These are phyloP conservation scores for Amorphotheca resinae DNA, from an alignment of 495 filamentous ascomycete genomes.

Conservation along the genomic window DNA sequence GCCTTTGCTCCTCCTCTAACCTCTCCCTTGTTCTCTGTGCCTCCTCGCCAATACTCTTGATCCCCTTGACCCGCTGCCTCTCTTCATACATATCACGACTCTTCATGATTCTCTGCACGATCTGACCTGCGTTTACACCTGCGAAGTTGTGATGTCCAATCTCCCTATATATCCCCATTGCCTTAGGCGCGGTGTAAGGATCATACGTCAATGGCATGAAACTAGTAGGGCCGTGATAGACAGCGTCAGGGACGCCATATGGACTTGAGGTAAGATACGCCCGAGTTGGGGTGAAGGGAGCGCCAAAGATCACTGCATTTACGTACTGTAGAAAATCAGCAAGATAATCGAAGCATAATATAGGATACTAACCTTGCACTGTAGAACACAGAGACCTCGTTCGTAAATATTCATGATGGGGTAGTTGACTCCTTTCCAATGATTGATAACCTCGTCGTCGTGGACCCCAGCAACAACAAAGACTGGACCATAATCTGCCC, in stretches of 20 bases:
- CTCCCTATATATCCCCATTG: constrained; percentile 66
- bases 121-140: constrained; percentile 83
- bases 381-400: constrained; percentile 85
- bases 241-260: constrained; percentile 59
- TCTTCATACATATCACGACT: constrained; percentile 78
- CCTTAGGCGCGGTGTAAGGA: constrained; percentile 67
- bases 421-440: constrained; percentile 94
- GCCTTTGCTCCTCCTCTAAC: constrained; percentile 38
- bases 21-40: constrained; percentile 39
- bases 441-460: constrained; percentile 85
- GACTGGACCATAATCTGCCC: constrained; percentile 61
- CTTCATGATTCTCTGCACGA: constrained; percentile 79
- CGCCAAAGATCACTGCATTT: constrained; percentile 73
- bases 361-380: constrained; percentile 59
- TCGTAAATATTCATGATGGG: constrained; percentile 99
- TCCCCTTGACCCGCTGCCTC: constrained; percentile 73
- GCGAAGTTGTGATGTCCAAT: constrained; percentile 63
- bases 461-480: constrained; percentile 90
- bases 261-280: constrained; percentile 65
- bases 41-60: constrained; percentile 66
- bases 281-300: constrained; percentile 71
- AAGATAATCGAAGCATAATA: not conserved
- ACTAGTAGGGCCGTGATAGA: constrained; percentile 90
- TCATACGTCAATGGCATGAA: constrained; percentile 83
- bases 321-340: constrained; percentile 52